Evolutionary conservation across 75 land plant genomes (phyloP), one percentile per base, ranked within the genome.

Genomic region (Pinus tabuliformis): DNA sequence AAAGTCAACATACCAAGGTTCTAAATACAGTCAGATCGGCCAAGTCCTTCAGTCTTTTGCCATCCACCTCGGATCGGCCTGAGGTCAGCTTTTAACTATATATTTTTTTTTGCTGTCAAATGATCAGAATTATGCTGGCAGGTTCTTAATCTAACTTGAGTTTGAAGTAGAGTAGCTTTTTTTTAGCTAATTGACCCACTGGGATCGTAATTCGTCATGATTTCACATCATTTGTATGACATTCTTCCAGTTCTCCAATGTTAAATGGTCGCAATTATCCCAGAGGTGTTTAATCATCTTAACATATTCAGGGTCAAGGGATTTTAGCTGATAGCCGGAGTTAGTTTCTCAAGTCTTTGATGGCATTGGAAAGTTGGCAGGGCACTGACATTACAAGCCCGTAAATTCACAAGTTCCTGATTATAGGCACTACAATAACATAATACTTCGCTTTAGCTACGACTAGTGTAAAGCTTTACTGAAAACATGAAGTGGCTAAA

Each of bases 1-100:
- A 45, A 45, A 45, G 52, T 7, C 1, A 45, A 7, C 52, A 45
- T 45, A 9, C 7, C 7, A 45, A 45, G 52, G 77, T 94, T 54
- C 82, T 94, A 54, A 86, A 88, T 78, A 89, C 97, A 57, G 97
- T 94, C 20, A 86, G 89, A 49, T 89, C 97, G 22, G 93, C 89
- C 4, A 58, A 86, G 59, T 84, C 96, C 17, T 78, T 91, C 36
- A 88, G 90, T 28, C 75, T 94, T 49, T 79, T 92, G 36, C 83
- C 91, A 45, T 65, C 89, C 20, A 1, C 87, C 2, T 77, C 94
- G 20, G 90, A 93, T 83, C 94, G 94, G 8, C 96, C 96, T 11
- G 94, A 93, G 94, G 96, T 91, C 77, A 33, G 56, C 18, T 63
- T 75, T 64, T 36, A 64, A 33, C 36, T 30, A 64, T 30, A 18